Evolutionary conservation across 2,329 filamentous ascomycete species (phyloP).

Genomic region (Penicillium psychrosexuale): DNA sequence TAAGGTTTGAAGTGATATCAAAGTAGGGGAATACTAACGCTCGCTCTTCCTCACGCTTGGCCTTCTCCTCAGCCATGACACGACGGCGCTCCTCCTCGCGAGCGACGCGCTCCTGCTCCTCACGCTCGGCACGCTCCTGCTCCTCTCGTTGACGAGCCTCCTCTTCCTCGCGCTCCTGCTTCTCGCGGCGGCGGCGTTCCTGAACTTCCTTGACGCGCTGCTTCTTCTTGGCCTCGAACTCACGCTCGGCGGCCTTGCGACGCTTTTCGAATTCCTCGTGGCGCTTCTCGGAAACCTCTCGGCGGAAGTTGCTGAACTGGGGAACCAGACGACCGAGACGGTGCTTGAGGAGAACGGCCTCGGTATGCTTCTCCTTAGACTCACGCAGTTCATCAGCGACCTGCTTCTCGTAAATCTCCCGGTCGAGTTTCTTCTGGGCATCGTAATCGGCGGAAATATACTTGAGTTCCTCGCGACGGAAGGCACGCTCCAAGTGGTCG

Average conservation of each 20-base stretch:
- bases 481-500: slow-evolving; percentile 94
- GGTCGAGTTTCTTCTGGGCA: slow-evolving; percentile 72
- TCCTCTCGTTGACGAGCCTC: slow-evolving; percentile 77
- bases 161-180: slow-evolving; percentile 76
- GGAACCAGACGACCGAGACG: slow-evolving; percentile 80
- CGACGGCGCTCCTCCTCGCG: slow-evolving; percentile 77
- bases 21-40: slow-evolving; percentile 44
- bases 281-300: slow-evolving; percentile 77
- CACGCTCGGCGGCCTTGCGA: slow-evolving; percentile 83
- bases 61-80: slow-evolving; percentile 69
- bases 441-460: slow-evolving; percentile 84
- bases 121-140: slow-evolving; percentile 73
- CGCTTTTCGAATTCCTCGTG: slow-evolving; percentile 95
- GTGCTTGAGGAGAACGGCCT: slow-evolving; percentile 89
- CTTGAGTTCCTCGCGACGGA: slow-evolving; percentile 92
- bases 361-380: slow-evolving; percentile 82
- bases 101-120: slow-evolving; percentile 80
- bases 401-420: slow-evolving; percentile 73
- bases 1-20: neutral
- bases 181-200: slow-evolving; percentile 78
- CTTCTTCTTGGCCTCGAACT: slow-evolving; percentile 88
- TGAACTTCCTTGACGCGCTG: slow-evolving; percentile 83
- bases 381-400: slow-evolving; percentile 77
- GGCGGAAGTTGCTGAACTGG: slow-evolving; percentile 79
- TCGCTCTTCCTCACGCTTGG: slow-evolving; percentile 57